These are phyloP conservation scores for Sisymbrium irio DNA, from an alignment of 345 rosid species.

Conservation along the genomic window DNA sequence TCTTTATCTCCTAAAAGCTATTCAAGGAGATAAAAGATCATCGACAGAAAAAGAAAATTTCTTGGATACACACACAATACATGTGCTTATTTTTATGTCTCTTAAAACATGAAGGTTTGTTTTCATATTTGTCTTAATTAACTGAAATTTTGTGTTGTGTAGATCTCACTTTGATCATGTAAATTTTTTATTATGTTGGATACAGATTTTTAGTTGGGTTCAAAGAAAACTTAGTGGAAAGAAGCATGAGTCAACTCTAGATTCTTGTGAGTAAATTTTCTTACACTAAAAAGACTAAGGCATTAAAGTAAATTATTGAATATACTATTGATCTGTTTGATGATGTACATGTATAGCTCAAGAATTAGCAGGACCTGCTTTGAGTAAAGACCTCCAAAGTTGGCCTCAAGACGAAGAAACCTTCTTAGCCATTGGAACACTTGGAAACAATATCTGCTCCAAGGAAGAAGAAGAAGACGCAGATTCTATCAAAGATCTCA, in stretches of 20 bases:
- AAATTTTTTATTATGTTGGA: background rate
- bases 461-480: constrained; percentile 30
- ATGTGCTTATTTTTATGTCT: background rate
- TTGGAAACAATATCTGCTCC: constrained; percentile 47
- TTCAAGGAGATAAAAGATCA: constrained; percentile 11
- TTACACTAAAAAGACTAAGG: background rate
- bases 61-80: constrained; percentile 25
- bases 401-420: constrained; percentile 56
- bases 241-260: constrained; percentile 27
- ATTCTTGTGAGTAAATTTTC: constrained; percentile 39
- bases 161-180: constrained; percentile 5
- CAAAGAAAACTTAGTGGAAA: constrained; percentile 54
- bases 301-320: background rate
- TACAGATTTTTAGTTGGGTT: constrained; percentile 70
- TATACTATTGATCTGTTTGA: constrained; percentile 18
- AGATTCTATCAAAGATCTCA: constrained; percentile 28
- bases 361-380: constrained; percentile 30
- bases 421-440: constrained; percentile 76
- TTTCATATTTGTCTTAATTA: constrained; percentile 4
- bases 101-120: constrained; percentile 33
- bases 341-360: constrained; percentile 23
- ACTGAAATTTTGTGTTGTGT: background rate
- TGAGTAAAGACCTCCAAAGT: constrained; percentile 54
- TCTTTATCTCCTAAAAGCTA: constrained; percentile 21
- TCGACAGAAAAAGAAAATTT: constrained; percentile 33